phyloP scores from a whole-genome alignment of 441 rosid species.

The Adansonia rubrostipa region DNA sequence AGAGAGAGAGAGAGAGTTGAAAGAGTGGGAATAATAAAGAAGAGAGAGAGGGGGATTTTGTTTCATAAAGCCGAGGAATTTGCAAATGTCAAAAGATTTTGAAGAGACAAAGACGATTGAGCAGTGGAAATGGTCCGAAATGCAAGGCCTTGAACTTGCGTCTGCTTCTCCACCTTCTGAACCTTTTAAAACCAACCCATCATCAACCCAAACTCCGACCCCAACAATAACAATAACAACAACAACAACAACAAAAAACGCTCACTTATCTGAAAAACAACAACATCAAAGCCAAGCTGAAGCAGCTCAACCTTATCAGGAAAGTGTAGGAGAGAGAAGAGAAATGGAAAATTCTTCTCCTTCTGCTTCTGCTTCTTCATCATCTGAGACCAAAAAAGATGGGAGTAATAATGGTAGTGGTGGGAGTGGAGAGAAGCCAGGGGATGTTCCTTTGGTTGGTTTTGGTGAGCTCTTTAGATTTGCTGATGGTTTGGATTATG shows the following conservation, averaged over 20 bases:
- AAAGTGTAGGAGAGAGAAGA: conserved; percentile 34
- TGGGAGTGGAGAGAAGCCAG: conserved; percentile 49
- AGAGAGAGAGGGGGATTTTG: conserved; percentile 24
- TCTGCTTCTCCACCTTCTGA: conserved; percentile 49
- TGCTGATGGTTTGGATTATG: conserved; percentile 93
- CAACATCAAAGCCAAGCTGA: background rate
- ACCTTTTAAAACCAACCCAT: conserved; percentile 37
- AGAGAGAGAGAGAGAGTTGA: conserved; percentile 27
- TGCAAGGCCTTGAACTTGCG: conserved; percentile 96
- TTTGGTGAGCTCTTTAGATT: conserved; percentile 92
- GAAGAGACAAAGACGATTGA: conserved; percentile 73
- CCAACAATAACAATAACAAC: background rate
- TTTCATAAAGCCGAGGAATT: conserved; percentile 46
- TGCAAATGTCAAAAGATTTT: conserved; percentile 88
- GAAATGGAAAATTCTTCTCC: conserved; percentile 56
- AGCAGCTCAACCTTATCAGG: conserved; percentile 29
- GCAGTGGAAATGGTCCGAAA: conserved; percentile 98
- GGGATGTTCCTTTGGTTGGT: conserved; percentile 62
- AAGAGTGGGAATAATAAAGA: conserved; percentile 41
- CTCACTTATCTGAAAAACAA: conserved; percentile 9
- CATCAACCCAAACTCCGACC: conserved; percentile 27
- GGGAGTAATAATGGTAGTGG: conserved; percentile 20
- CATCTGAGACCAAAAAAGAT: conserved; percentile 41
- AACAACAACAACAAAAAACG: conserved; percentile 6
- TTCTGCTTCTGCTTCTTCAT: conserved; percentile 26